A percentile compares a stretch with the other conserved stretches of the same genome.
Conservation (phyloP, 2,329 filamentous ascomycete species). For the Pseudogymnoascus sp. region DNA sequence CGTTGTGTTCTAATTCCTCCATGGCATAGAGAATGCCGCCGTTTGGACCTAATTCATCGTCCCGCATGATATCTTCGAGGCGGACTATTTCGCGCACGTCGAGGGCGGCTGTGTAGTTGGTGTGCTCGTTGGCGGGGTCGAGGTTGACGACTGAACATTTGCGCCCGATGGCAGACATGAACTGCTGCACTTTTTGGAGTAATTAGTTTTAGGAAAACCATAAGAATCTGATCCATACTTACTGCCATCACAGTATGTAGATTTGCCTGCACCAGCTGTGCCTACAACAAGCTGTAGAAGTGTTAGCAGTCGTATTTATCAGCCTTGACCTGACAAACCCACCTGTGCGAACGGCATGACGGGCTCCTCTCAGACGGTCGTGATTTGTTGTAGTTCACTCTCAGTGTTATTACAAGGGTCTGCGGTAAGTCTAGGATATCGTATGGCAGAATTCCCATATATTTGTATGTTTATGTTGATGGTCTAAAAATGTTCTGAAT, state of each 20-base stretch:
- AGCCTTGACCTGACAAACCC: not conserved
- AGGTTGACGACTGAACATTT: slow-evolving; percentile 95
- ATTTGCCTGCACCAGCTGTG: slow-evolving; percentile 93
- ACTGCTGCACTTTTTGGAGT: slow-evolving; percentile 69
- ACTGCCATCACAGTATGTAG: slow-evolving; percentile 96
- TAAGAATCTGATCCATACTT: slow-evolving; percentile 27
- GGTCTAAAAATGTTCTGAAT: slow-evolving; percentile 2
- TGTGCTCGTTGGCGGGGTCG: slow-evolving; percentile 92
- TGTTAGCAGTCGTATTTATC: not conserved
- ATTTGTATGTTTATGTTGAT: not conserved
- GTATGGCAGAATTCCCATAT: not conserved
- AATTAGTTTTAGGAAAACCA: slow-evolving; percentile 12
- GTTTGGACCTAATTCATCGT: slow-evolving; percentile 84
- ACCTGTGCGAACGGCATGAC: slow-evolving; percentile 30
- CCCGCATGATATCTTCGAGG: slow-evolving; percentile 89
- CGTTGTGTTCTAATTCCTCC: slow-evolving; percentile 89
- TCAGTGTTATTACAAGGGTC: not conserved
- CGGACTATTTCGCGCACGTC: slow-evolving; percentile 86
- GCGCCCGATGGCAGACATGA: slow-evolving; percentile 88
- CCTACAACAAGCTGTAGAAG: slow-evolving; percentile 69
- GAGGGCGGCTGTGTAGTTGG: slow-evolving; percentile 78
- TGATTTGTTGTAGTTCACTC: not conserved
- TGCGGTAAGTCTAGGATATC: not conserved
- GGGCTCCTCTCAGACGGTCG: not conserved
- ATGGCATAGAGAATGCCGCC: slow-evolving; percentile 88